phyloP scores from a whole-genome alignment of 805 yeast species.

The Cyberlindnera misumaiensis region DNA sequence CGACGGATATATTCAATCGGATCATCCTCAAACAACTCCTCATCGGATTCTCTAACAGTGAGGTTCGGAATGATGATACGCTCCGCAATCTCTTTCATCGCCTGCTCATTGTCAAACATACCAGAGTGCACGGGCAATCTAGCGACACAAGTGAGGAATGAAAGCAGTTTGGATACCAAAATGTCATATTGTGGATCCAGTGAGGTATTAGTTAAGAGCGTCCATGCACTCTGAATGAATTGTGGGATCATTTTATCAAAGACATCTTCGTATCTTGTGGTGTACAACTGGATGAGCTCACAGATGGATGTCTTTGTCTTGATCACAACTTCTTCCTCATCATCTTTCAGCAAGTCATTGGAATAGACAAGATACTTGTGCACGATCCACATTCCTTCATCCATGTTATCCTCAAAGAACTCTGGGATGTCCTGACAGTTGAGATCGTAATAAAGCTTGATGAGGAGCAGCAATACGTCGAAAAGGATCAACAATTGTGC shows the following conservation, averaged over 20 bases:
- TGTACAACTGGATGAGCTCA: conserved; percentile 78
- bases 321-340: conserved; percentile 59
- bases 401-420: conserved; percentile 88
- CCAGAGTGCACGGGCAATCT: conserved; percentile 59
- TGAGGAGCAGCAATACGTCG: conserved; percentile 62
- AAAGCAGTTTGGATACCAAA: conserved; percentile 71
- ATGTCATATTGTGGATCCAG: conserved; percentile 76
- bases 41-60: conserved; percentile 77
- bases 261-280: conserved; percentile 87
- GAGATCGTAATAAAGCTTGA: conserved; percentile 84
- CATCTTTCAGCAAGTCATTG: conserved; percentile 47
- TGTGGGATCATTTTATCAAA: conserved; percentile 70
- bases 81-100: conserved; percentile 69
- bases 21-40: conserved; percentile 93
- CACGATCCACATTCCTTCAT: conserved; percentile 67
- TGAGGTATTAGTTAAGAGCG: conserved; percentile 57
- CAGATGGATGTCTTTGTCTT: conserved; percentile 75
- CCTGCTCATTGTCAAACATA: conserved; percentile 55
- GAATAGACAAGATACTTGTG: conserved; percentile 71
- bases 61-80: conserved; percentile 87
- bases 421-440: conserved; percentile 98
- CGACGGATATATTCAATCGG: conserved; percentile 90
- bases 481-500: conserved; percentile 50
- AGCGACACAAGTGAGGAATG: conserved; percentile 77
- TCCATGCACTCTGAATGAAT: conserved; percentile 82